Evolutionary conservation across 345 rosid species (phyloP).

Genomic region (Noccaea caerulescens): DNA sequence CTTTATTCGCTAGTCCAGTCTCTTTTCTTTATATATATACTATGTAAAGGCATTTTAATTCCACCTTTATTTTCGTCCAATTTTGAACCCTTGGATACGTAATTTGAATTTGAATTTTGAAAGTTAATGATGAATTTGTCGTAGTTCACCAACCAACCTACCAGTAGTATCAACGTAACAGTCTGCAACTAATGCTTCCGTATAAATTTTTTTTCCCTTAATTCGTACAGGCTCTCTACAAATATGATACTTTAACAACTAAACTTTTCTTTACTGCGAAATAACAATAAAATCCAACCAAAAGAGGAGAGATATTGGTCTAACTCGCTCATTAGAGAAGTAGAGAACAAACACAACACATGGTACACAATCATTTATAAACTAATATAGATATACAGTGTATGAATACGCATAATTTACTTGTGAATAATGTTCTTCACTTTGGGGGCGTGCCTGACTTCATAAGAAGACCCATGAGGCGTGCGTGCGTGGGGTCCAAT

Average conservation of each 20-base stretch:
- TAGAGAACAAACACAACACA: too few relatives aligned
- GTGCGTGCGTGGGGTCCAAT: conserved; percentile 6
- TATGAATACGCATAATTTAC: not conserved
- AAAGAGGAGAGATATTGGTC: too few relatives aligned
- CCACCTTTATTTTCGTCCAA: not conserved
- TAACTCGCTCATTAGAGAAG: too few relatives aligned
- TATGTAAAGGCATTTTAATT: not conserved
- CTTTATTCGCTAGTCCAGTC: conserved; percentile 18
- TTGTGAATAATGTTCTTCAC: conserved; percentile 3
- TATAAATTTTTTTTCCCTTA: not conserved
- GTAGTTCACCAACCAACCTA: conserved; percentile 32
- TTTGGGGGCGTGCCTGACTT: conserved; percentile 31
- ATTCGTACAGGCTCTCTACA: too few relatives aligned
- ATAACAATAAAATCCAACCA: too few relatives aligned
- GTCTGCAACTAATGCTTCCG: not conserved
- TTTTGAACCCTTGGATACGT: not conserved
- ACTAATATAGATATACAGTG: not conserved
- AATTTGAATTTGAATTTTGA: not conserved
- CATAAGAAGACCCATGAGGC: conserved; percentile 1
- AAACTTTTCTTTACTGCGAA: too few relatives aligned
- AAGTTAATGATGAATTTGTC: conserved; percentile 3
- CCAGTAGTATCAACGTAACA: not conserved
- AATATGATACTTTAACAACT: too few relatives aligned
- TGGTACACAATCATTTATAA: too few relatives aligned
- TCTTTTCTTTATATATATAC: not conserved